Evolutionary conservation across 768 basidiomycete species (phyloP), one percentile per base, ranked within the genome.

Genomic region (Phlebiopsis gigantea): DNA sequence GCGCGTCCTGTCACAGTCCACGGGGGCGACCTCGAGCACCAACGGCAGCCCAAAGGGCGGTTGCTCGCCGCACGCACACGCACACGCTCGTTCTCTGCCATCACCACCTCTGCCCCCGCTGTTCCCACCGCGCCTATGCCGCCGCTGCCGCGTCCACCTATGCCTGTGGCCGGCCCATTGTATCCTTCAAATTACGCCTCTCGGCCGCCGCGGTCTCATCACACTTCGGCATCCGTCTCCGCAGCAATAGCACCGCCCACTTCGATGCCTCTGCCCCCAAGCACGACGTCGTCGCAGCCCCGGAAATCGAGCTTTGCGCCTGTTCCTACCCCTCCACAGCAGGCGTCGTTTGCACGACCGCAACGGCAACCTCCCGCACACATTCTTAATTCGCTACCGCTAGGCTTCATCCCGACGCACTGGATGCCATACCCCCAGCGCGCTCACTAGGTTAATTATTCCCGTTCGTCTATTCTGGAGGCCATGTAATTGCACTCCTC

Each of bases 61-160:
- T 5, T 50, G n/a, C n/a, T 15, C 9, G 31, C 48, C 10, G 30
- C 50, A 17, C 50, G 50, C 19, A 8, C 15, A 21, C 50, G 50
- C 6, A 51, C 50, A 15, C 50, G 50, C 21, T 51, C 50, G 34
- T 51, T 51, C 50, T 39, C 50, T 10, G 50, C 31, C 31, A n/a
- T n/a, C n/a, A 30, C 22, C 9, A 10, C 48, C 4, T 50, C 48
- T 22, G 29, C 48, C 15, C 48, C 10, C 34, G 3, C 14, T 26
- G 24, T 51, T 8, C 50, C 34, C 19, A 29, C 46, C 12, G 46
- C 46, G 5, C 50, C 50, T 21, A 25, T 51, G n/a, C 39, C 50
- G 29, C 30, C 21, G 28, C 48, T 19, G 28, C 28, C 28, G n/a
- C 47, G 47, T 28, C 17, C 47, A 22, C 25, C 14, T 14, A 26